phyloP scores from a whole-genome alignment of 192 early-diverging fungal genomes.

The Radiomyces spectabilis region DNA sequence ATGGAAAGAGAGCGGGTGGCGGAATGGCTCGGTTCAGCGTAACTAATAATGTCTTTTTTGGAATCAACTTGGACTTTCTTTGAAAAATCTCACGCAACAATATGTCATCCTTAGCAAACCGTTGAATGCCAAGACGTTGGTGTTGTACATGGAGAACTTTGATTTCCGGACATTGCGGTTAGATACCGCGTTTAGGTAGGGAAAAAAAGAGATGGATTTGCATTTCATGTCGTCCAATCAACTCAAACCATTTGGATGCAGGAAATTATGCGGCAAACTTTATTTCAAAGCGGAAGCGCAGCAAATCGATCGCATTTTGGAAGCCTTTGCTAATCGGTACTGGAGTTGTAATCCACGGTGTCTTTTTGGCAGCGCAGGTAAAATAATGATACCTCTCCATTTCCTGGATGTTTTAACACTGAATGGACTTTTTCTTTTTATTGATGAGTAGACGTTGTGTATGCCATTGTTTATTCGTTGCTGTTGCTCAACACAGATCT shows the following conservation, averaged over 20 bases:
- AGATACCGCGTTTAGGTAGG: conserved; percentile 69
- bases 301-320: conserved; percentile 84
- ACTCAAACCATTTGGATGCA: conserved; percentile 15
- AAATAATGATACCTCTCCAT: conserved; percentile 1
- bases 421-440: background rate
- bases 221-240: background rate
- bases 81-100: background rate
- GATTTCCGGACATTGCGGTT: conserved; percentile 63
- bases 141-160: conserved; percentile 72
- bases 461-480: conserved; percentile 80
- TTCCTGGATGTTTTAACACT: background rate
- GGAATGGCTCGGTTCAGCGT: conserved; percentile 41
- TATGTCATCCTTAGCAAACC: conserved; percentile 27
- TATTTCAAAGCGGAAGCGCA: conserved; percentile 89
- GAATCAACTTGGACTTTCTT: background rate
- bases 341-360: conserved; percentile 73
- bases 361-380: conserved; percentile 33
- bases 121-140: conserved; percentile 49
- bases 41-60: conserved; percentile 2
- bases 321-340: conserved; percentile 74
- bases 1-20: conserved; percentile 34
- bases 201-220: background rate
- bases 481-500: conserved; percentile 91
- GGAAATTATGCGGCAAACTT: conserved; percentile 65
- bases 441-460: conserved; percentile 62